These are phyloP conservation scores for Curvularia eragrostidis DNA, from an alignment of 2,329 filamentous ascomycete species.

Conservation along the genomic window DNA sequence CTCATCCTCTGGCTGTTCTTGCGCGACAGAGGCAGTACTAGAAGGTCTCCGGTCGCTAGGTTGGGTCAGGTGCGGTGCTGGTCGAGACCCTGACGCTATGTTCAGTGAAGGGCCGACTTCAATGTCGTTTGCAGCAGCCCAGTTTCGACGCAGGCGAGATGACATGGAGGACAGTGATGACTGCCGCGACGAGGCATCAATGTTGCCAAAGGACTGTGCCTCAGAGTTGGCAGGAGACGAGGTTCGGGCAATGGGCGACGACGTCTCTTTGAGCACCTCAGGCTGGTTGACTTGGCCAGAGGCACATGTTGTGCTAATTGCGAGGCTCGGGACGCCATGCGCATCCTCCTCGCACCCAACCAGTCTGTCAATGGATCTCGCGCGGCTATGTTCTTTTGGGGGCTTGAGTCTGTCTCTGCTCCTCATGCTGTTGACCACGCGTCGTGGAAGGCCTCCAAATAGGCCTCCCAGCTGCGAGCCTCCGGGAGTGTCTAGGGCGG, in stretches of 20 bases:
- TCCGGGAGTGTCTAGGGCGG: conserved; percentile 52
- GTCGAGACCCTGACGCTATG: conserved; percentile 22
- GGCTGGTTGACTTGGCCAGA: conserved; percentile 65
- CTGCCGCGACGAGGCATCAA: conserved; percentile 45
- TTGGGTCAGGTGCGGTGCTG: conserved; percentile 3
- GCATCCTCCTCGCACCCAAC: conserved; percentile 67
- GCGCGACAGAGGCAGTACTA: conserved; percentile 22
- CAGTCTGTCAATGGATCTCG: conserved; percentile 68
- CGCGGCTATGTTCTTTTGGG: conserved; percentile 57
- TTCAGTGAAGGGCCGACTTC: conserved; percentile 32
- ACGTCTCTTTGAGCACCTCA: conserved; percentile 53
- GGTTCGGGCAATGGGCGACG: conserved; percentile 44
- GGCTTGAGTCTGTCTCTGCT: conserved; percentile 52
- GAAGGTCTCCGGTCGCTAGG: conserved; percentile 7
- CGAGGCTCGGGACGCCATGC: conserved; percentile 68
- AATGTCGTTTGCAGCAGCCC: conserved; percentile 33
- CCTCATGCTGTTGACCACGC: conserved; percentile 55
- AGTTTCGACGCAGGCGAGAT: conserved; percentile 39
- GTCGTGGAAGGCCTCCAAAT: conserved; percentile 55
- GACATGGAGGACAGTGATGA: conserved; percentile 50
- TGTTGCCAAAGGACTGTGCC: conserved; percentile 25
- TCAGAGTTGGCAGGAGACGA: conserved; percentile 56
- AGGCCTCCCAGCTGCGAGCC: conserved; percentile 54
- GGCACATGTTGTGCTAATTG: conserved; percentile 66
- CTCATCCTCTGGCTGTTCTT: conserved; percentile 39